Conservation (phyloP, 768 basidiomycete species). For the Lactarius vividus region DNA sequence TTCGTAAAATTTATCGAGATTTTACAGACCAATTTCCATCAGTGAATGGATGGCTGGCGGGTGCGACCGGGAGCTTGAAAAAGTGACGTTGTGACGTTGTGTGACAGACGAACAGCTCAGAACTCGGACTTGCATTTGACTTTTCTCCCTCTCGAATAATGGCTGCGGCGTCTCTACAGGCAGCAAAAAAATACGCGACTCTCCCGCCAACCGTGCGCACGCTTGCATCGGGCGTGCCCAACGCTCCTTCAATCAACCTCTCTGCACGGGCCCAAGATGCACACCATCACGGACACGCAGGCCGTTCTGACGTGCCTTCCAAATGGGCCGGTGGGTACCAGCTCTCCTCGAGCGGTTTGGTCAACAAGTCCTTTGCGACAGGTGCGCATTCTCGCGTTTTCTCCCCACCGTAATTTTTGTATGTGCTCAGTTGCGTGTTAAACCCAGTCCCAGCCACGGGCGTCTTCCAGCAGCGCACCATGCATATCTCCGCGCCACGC, state of each 20-base stretch:
- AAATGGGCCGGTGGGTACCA: constrained; percentile 55
- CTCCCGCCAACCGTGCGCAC: constrained; percentile 78
- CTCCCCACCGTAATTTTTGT: not conserved
- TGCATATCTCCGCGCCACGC: constrained; percentile 71
- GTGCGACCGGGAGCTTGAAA: not conserved
- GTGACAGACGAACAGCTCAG: not conserved
- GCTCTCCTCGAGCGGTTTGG: constrained; percentile 50
- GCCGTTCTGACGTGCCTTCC: constrained; percentile 62
- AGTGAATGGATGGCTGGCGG: not conserved
- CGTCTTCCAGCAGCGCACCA: constrained; percentile 61
- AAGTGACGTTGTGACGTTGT: constrained; percentile 6
- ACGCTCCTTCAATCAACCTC: constrained; percentile 72
- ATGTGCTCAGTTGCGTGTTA: constrained; percentile 10
- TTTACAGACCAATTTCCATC: constrained; percentile 15
- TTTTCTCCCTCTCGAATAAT: constrained; percentile 24
- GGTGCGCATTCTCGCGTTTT: constrained; percentile 43
- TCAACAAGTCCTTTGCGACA: constrained; percentile 60
- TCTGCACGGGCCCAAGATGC: constrained; percentile 59
- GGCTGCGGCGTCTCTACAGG: constrained; percentile 68
- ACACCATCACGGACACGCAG: constrained; percentile 54
- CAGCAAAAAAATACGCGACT: constrained; percentile 78
- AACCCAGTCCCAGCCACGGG: constrained; percentile 50
- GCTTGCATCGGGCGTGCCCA: constrained; percentile 77
- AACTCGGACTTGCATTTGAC: constrained; percentile 3
- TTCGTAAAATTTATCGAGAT: not conserved